Base-by-base conservation (phyloP, 2,329 filamentous ascomycete genomes). In the Plectosphaerella cucumerina region DNA sequence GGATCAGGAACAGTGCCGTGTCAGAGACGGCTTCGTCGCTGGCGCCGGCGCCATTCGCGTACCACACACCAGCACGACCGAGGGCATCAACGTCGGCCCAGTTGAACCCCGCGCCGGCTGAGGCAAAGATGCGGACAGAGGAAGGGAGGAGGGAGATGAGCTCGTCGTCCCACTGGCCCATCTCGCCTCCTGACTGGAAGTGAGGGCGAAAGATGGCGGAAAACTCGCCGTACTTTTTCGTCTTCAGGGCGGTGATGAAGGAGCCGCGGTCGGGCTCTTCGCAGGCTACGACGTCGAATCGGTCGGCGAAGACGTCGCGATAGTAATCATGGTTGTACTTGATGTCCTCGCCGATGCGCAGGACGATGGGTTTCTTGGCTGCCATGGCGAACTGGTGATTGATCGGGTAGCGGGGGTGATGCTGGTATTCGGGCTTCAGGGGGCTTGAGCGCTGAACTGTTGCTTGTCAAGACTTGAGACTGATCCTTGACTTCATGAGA, bases 161-260 rank as follows among this genome's bases (percentile, higher is more conserved):
- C 57, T 83, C 79, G 33, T 70, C 60, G 56, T 85, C 75, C 80
- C 81, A 85, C 14, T 72, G 75, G 26, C 78, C 78, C 81, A 85
- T 84, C 58, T 85, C 81, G 4, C 78, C 80, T n/a, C 82, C 82
- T 0, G 77, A 81, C 45, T 80, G 75, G 70, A 78, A 85, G 56
- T 82, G 81, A 0, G 82, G 82, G 3, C 82, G 71, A 58, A 79
- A 78, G 55, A 74, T 70, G 41, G 75, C 77, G 3, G 64, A 59
- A 15, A 37, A 37, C 10, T 37, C 35, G 5, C 35, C 35, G 8
- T 37, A 72, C 54, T 65, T 67, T 12, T 64, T 62, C 2, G 71
- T 65, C 42, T 71, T 68, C 18, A 76, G 52, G 1, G 71, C 71
- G 21, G 64, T 58, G 20, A 71, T 72, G 46, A 76, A 76, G 0